These are phyloP conservation scores for Populus nigra DNA, from an alignment of 345 rosid genomes.

Conservation along the genomic window DNA sequence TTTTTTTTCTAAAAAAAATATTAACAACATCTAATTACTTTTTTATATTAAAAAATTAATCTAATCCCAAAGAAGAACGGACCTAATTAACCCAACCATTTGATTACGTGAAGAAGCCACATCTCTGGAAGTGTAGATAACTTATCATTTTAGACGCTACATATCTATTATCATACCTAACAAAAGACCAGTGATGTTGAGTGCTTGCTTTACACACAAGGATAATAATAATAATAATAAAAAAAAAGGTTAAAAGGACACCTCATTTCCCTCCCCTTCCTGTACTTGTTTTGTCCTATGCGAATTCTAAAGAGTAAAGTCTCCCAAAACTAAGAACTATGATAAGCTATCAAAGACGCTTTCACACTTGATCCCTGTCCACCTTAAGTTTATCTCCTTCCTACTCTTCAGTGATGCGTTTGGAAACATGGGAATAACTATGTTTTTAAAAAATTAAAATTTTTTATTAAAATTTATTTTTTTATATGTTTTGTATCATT, in stretches of 20 bases:
- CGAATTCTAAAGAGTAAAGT: background rate
- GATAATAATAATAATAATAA: background rate
- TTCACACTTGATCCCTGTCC: background rate
- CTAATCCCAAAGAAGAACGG: too few relatives aligned
- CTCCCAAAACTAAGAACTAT: background rate
- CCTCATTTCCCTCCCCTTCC: background rate
- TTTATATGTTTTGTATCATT: too few relatives aligned
- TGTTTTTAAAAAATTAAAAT: too few relatives aligned
- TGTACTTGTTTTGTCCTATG: background rate
- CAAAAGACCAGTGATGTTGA: background rate
- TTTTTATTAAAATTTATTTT: too few relatives aligned
- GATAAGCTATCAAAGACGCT: slow-evolving; percentile 2
- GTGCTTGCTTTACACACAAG: background rate
- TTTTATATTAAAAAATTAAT: too few relatives aligned
- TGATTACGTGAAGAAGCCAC: too few relatives aligned
- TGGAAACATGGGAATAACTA: too few relatives aligned
- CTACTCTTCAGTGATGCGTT: background rate
- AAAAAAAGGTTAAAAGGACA: background rate
- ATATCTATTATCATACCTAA: background rate
- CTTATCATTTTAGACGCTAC: slow-evolving; percentile 1
- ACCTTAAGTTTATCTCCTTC: background rate
- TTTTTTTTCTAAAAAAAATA: too few relatives aligned
- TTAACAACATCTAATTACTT: too few relatives aligned
- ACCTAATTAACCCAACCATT: too few relatives aligned
- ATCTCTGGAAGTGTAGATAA: background rate